Evolutionary conservation across 352 stramenopile species (phyloP), one percentile per base, ranked within the genome.

Genomic region (Phytophthora litchii): DNA sequence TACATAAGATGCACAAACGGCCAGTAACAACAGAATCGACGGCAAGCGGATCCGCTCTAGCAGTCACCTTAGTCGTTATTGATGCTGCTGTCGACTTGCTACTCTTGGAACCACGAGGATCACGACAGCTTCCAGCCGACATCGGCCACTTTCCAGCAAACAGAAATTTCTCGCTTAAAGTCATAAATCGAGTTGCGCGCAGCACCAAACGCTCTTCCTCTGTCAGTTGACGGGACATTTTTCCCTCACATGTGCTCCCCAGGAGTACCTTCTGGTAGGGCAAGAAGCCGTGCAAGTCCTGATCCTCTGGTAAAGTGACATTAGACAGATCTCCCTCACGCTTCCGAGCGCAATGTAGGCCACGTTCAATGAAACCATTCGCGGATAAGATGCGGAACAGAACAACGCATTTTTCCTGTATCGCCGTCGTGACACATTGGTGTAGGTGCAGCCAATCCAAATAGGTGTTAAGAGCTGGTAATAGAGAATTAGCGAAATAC

Each of bases 361-460:
- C 32, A 16, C 63, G 56, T 20, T 63, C 56, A 42, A 71, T 23
- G 36, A 71, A 71, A 11, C 56, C 63, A 31, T 63, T 67, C 9
- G 32, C 38, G 7, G 57, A 64, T 17, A 71, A 59, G 0, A 46
- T 63, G 45, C 47, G 46, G 44, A 60, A 71, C 40, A 71, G 23
- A 8, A 27, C 34, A 32, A 51, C 56, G 11, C 63, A 71, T 36
- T 36, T 9, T 14, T 29, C 21, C 43, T 63, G 44, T 11, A 71
- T 45, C 23, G 45, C 16, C 7, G 16, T 29, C 25, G 59, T 29
- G 29, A 62, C 55, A 50, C 13, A 14, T 38, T 55, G 48, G 20
- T 83, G 76, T 9, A 54, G 16, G 8, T 69, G 57, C 11, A 85
- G 64, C 78, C 78, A 87, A 23, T 75, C 59, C 34, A 83, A 32